A percentile compares a stretch with the other conserved stretches of the same genome.
phyloP scores from a whole-genome alignment of 257 asterid species.

The Fraxinus americana region DNA sequence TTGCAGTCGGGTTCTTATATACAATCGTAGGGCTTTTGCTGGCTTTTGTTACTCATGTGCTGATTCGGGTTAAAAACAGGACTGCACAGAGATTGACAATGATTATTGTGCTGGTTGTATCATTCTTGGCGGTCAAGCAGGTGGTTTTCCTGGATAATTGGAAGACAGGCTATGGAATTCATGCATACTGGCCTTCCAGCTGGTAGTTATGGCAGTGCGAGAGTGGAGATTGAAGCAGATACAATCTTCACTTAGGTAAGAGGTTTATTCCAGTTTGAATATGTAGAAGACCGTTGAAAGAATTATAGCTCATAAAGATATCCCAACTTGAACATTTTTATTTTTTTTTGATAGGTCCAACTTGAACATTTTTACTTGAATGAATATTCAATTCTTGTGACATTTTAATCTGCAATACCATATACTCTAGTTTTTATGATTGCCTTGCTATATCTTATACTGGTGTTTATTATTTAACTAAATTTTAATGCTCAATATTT shows the following conservation, averaged over 20 bases:
- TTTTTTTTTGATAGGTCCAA: background rate
- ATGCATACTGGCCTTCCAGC: slow-evolving; percentile 82
- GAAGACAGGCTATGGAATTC: slow-evolving; percentile 93
- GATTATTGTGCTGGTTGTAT: slow-evolving; percentile 41
- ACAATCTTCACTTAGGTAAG: slow-evolving; percentile 38
- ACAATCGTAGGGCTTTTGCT: slow-evolving; percentile 77
- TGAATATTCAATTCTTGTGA: background rate
- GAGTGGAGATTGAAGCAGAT: background rate
- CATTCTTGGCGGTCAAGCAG: slow-evolving; percentile 71
- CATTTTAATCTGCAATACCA: background rate
- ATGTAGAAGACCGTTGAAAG: slow-evolving; percentile 24
- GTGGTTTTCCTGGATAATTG: slow-evolving; percentile 87
- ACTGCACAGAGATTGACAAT: slow-evolving; percentile 53
- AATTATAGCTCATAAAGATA: slow-evolving; percentile 22
- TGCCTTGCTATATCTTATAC: background rate
- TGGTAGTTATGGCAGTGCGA: slow-evolving; percentile 56
- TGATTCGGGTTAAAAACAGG: slow-evolving; percentile 55
- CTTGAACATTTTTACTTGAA: slow-evolving; percentile 24
- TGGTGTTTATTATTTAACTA: background rate
- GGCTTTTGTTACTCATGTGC: slow-evolving; percentile 66
- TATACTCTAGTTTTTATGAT: background rate
- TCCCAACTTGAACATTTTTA: slow-evolving; percentile 22
- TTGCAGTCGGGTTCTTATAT: slow-evolving; percentile 76
- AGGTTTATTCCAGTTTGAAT: slow-evolving; percentile 26
- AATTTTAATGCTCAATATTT: background rate